Conservation (phyloP, 305 asterid species). For the Fraxinus latifolia region DNA sequence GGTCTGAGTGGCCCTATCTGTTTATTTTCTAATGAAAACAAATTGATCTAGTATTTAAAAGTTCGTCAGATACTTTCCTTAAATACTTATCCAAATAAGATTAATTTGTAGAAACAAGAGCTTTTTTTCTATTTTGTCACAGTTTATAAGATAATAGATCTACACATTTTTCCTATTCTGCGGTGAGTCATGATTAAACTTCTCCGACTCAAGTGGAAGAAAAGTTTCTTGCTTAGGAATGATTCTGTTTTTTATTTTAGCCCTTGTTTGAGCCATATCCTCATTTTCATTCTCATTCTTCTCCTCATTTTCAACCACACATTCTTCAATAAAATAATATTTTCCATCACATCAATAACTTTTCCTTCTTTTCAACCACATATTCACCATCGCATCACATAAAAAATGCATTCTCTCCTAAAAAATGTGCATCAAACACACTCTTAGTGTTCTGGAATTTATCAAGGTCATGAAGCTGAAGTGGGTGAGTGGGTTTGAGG, state of each 20-base stretch:
- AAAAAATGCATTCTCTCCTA: too few species aligned
- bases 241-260: not conserved
- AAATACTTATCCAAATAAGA: not conserved
- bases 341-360: too few species aligned
- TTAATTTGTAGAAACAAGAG: not conserved
- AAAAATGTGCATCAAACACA: too few species aligned
- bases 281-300: too few species aligned
- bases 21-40: not conserved
- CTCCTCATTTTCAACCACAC: too few species aligned
- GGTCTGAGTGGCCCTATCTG: not conserved
- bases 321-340: too few species aligned
- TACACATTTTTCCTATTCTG: constrained; percentile 11
- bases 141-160: constrained; percentile 12
- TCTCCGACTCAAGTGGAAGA: not conserved
- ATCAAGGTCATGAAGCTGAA: not conserved
- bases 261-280: too few species aligned
- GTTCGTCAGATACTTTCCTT: not conserved
- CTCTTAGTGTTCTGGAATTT: not conserved
- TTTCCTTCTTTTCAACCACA: too few species aligned
- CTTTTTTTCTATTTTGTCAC: constrained; percentile 12
- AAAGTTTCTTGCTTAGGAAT: not conserved
- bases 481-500: not conserved
- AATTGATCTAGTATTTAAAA: not conserved
- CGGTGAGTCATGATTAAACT: not conserved
- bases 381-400: too few species aligned